These are phyloP conservation scores for Hansenula sp. DNA, from an alignment of 1,139 yeast genomes.

Conservation along the genomic window DNA sequence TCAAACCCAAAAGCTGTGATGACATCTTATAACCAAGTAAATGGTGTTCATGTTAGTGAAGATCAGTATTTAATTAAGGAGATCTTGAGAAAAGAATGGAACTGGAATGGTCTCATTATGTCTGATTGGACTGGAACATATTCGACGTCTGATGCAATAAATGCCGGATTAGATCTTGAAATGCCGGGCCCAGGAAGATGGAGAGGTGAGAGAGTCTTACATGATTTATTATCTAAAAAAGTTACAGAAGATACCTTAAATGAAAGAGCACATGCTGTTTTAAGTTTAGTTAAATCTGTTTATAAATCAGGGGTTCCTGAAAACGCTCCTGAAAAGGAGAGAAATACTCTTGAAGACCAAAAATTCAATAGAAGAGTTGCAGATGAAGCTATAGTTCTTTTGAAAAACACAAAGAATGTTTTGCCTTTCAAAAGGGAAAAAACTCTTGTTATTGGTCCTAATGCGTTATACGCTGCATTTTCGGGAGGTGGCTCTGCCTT, in stretches of 20 bases:
- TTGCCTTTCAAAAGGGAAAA: slow-evolving; percentile 36
- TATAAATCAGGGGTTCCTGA: slow-evolving; percentile 35
- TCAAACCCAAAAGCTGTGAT: slow-evolving; percentile 48
- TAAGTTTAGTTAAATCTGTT: slow-evolving; percentile 41
- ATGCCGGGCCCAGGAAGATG: slow-evolving; percentile 59
- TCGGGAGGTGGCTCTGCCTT: slow-evolving; percentile 56
- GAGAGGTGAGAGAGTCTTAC: slow-evolving; percentile 37
- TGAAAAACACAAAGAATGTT: slow-evolving; percentile 44
- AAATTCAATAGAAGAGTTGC: slow-evolving; percentile 42
- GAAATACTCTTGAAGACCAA: slow-evolving; percentile 38
- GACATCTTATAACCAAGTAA: slow-evolving; percentile 58
- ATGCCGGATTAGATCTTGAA: slow-evolving; percentile 55
- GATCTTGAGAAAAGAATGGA: slow-evolving; percentile 51
- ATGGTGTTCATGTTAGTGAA: slow-evolving; percentile 53
- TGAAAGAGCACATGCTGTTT: slow-evolving; percentile 42
- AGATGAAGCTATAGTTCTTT: slow-evolving; percentile 47
- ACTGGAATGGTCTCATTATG: slow-evolving; percentile 51
- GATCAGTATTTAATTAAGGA: slow-evolving; percentile 36
- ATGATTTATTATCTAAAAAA: slow-evolving; percentile 33
- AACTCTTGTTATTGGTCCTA: slow-evolving; percentile 49
- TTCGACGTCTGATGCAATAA: slow-evolving; percentile 40
- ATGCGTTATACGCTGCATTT: slow-evolving; percentile 37
- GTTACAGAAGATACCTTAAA: slow-evolving; percentile 23
- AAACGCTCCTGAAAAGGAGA: slow-evolving; percentile 31
- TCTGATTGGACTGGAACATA: slow-evolving; percentile 63